Base-by-base conservation (phyloP, 495 filamentous ascomycete genomes). In the Recurvomyces mirabilis region DNA sequence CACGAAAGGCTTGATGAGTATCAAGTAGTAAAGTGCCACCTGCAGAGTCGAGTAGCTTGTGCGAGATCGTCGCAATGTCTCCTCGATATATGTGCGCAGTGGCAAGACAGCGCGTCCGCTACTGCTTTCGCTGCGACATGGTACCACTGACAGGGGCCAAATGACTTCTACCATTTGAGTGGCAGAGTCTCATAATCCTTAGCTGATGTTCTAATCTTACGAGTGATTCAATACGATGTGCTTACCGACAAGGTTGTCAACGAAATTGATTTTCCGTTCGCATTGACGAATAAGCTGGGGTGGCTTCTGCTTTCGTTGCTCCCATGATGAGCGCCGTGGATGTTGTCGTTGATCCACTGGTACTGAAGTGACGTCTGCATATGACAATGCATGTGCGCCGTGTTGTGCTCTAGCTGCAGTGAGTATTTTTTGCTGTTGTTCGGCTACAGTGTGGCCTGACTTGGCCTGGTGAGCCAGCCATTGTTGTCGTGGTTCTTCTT, bases 181-280 rank as follows among this genome's bases (percentile, higher is more conserved):
- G 36, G 89, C 88, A 55, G 88, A 88, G 73, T 95, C 91, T 98
- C 10, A 52, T 60, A 53, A 42, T 33, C 51, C 41, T 65, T 56
- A 65, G 60, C 56, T 46, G 38, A 50, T 39, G 45, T 41, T 41
- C 41, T 13, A 9, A 37, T 37, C n/a, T n/a, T n/a, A n/a, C n/a
- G n/a, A n/a, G n/a, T n/a, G n/a, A n/a, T n/a, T 6, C 3, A 24
- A 12, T 23, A 28, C 7, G 37, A 20, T 50, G 21, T 42, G 39
- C 91, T 91, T 86, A 98, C 91, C 91, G 73, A 98, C 89, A 61
- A 98, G 85, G 68, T 78, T 87, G 62, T 95, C 89, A 67, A 98
- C 91, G 61, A 96, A 98, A 62, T 81, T 87, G 58, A 83, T 75
- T 68, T 94, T 96, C 49, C 91, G 81, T 60, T 95, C 91, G 56